Conservation (phyloP, 2,329 filamentous ascomycete genomes). For the Pyrenochaeta sp. region DNA sequence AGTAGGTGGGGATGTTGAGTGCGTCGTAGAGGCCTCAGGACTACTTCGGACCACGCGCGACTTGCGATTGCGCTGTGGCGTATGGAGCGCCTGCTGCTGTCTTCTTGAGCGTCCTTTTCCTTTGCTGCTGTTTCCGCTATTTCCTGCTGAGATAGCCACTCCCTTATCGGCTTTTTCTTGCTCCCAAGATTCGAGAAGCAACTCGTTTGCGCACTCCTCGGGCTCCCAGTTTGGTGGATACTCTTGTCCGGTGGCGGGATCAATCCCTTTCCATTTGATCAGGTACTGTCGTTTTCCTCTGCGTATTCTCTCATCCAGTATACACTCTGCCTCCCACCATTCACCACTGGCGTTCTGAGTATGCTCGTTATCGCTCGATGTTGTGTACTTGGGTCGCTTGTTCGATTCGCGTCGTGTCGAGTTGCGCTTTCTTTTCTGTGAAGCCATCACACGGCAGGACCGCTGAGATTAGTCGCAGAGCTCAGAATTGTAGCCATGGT, state of each 20-base stretch:
- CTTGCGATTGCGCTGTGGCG: conserved; percentile 9
- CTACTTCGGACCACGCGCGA: conserved; percentile 30
- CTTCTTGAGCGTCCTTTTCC: conserved; percentile 1
- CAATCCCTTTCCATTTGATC: conserved; percentile 64
- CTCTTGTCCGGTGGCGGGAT: conserved; percentile 58
- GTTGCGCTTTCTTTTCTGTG: conserved; percentile 33
- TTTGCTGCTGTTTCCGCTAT: neutral
- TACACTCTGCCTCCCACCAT: conserved; percentile 21
- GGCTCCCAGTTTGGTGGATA: conserved; percentile 64
- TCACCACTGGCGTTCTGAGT: neutral
- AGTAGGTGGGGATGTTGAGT: neutral
- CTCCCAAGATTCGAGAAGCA: conserved; percentile 45
- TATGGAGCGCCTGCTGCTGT: neutral
- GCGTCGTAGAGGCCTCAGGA: conserved; percentile 7
- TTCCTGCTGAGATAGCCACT: neutral
- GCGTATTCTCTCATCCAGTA: conserved; percentile 27
- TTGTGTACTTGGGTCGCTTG: conserved; percentile 25
- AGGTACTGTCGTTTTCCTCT: conserved; percentile 53
- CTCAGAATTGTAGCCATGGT: conserved; percentile 30
- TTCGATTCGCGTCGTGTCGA: conserved; percentile 17
- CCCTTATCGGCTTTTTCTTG: conserved; percentile 6
- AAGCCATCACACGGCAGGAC: conserved; percentile 38
- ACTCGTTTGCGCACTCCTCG: conserved; percentile 43
- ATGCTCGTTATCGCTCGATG: conserved; percentile 16
- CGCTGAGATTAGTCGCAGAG: conserved; percentile 8